A percentile compares a stretch with the other conserved stretches of the same genome.
Evolutionary conservation across 371 early-diverging fungal species (phyloP).

Genomic region (Quaeritorhiza haematococci): DNA sequence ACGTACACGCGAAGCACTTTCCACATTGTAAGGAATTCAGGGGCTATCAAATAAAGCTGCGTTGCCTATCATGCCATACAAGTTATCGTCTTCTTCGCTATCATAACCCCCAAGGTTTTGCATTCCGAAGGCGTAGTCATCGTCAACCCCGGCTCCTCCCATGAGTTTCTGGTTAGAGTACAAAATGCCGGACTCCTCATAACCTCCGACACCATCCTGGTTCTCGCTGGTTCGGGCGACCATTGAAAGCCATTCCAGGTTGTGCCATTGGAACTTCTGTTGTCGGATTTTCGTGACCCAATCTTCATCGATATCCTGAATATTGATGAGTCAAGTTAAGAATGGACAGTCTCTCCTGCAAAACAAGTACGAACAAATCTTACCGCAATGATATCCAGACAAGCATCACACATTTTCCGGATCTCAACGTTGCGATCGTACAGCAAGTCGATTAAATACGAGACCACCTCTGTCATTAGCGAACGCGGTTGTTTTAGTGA

Average conservation of each 20-base stretch:
- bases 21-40: no score
- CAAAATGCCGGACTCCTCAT: not conserved
- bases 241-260: constrained; percentile 42
- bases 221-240: constrained; percentile 15
- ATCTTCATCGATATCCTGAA: constrained; percentile 43
- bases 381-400: constrained; percentile 45
- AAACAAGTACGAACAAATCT: no score
- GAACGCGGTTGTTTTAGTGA: not conserved
- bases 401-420: constrained; percentile 43
- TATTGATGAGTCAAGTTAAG: not conserved
- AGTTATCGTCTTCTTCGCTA: not conserved
- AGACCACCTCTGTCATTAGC: constrained; percentile 35
- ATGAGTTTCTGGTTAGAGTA: not conserved
- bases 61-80: no score
- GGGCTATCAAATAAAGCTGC: constrained; percentile 2
- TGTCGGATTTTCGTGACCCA: constrained; percentile 38
- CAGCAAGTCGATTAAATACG: constrained; percentile 45
- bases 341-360: no score
- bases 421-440: constrained; percentile 50
- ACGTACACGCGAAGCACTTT: no score
- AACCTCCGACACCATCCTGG: not conserved
- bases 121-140: no score
- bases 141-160: no score
- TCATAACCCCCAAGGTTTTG: no score
- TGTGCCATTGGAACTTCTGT: constrained; percentile 53